These are phyloP conservation scores for Galerina sulciceps DNA, from an alignment of 768 basidiomycete species.

Conservation along the genomic window DNA sequence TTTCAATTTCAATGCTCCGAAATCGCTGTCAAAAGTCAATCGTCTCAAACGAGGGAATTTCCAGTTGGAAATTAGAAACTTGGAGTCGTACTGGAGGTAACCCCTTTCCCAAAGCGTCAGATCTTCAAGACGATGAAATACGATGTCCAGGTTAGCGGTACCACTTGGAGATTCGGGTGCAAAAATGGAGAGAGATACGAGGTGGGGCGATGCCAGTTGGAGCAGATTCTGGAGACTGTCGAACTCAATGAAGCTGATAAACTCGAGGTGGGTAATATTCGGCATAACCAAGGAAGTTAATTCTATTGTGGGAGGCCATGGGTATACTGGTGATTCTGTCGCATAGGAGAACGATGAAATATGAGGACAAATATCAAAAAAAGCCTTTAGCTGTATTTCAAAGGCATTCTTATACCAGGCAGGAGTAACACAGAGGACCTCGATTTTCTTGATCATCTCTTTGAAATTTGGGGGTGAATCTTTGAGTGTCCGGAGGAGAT, in stretches of 20 bases:
- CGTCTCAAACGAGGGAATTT: not conserved
- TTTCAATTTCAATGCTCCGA: not conserved
- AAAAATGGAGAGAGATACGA: constrained; percentile 3
- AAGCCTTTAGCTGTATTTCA: not conserved
- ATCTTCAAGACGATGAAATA: not conserved
- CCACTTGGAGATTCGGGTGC: not conserved
- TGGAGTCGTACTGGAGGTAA: not conserved
- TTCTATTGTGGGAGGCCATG: not conserved
- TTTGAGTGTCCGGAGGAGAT: constrained; percentile 10
- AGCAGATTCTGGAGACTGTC: not conserved
- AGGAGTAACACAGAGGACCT: not conserved
- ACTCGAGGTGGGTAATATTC: not conserved
- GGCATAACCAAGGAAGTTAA: not conserved
- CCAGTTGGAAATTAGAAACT: not conserved
- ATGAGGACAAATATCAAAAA: not conserved
- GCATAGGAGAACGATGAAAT: not conserved
- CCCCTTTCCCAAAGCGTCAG: not conserved
- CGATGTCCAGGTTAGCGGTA: not conserved
- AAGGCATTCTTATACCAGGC: not conserved
- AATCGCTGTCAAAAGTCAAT: not conserved
- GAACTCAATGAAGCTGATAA: not conserved
- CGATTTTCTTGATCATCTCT: not conserved
- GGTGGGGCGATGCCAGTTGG: not conserved
- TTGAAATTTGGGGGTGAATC: not conserved
- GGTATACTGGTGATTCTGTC: not conserved